Evolutionary conservation across 176 grass and related monocot species (phyloP).

Genomic region (Musa troglodytarum): DNA sequence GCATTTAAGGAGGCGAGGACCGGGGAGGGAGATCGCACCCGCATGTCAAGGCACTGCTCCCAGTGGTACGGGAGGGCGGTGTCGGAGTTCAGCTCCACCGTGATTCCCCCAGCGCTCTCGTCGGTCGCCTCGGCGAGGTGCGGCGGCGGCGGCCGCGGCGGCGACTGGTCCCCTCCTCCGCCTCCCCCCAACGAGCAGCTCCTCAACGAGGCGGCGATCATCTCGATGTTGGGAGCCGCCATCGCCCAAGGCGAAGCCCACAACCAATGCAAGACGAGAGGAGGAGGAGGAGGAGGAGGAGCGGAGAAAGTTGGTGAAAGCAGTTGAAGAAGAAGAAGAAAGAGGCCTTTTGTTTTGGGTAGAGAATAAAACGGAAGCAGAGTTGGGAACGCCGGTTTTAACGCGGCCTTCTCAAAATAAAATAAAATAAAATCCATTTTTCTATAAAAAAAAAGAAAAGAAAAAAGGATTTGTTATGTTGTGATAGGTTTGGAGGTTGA

Average conservation of each 20-base stretch:
- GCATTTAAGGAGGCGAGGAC: neutral
- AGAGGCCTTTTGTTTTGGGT: neutral
- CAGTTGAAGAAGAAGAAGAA: neutral
- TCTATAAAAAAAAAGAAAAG: too few species aligned
- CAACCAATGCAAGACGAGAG: neutral
- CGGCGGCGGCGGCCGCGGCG: neutral
- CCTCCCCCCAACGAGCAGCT: constrained; percentile 38
- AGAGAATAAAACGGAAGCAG: neutral
- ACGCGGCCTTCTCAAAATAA: neutral
- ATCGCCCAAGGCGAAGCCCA: neutral
- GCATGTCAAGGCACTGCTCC: constrained; percentile 95
- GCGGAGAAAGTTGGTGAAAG: neutral
- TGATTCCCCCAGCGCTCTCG: constrained; percentile 39
- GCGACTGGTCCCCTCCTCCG: neutral
- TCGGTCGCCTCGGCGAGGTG: constrained; percentile 24
- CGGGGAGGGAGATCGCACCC: constrained; percentile 30
- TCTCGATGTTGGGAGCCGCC: neutral
- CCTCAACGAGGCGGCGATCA: neutral
- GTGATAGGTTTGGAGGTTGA: too few species aligned
- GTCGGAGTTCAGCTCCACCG: constrained; percentile 88
- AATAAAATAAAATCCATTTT: too few species aligned
- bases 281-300: neutral
- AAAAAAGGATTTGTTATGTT: too few species aligned
- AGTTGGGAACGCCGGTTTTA: neutral
- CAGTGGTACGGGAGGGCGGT: constrained; percentile 80